A percentile compares a stretch with the other conserved stretches of the same genome.
Conservation (phyloP, 2,329 filamentous ascomycete genomes). For the Epichloe amarillans region DNA sequence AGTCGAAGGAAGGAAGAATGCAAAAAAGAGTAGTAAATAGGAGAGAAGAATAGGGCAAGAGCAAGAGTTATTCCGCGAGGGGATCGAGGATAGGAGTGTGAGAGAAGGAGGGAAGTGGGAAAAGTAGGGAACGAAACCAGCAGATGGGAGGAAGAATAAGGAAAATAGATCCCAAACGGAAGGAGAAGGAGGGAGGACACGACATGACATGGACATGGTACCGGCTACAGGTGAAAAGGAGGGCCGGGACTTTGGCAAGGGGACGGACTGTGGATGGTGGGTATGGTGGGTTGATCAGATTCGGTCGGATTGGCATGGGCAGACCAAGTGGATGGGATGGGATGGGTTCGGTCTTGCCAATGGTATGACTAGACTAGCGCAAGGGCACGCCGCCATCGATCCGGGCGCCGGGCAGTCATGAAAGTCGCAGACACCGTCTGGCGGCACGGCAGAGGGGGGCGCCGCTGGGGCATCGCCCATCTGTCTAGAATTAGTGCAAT, state of each 20-base stretch:
- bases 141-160: slow-evolving; percentile 6
- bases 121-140: slow-evolving; percentile 4
- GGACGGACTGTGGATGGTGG: background rate
- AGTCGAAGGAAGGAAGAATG: background rate
- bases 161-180: slow-evolving; percentile 6
- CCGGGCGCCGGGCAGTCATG: slow-evolving; percentile 1
- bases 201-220: slow-evolving; percentile 5
- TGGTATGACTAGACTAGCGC: slow-evolving; percentile 7
- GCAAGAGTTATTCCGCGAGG: background rate
- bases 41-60: slow-evolving; percentile 1
- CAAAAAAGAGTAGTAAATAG: background rate
- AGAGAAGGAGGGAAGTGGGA: slow-evolving; percentile 3
- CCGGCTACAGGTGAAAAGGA: slow-evolving; percentile 4
- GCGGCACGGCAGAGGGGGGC: background rate
- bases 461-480: background rate
- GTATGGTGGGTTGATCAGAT: slow-evolving; percentile 3
- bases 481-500: background rate
- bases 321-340: background rate
- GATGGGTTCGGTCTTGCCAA: slow-evolving; percentile 4
- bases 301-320: slow-evolving; percentile 5
- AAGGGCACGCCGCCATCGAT: slow-evolving; percentile 7
- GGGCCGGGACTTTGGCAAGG: slow-evolving; percentile 6
- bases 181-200: slow-evolving; percentile 4
- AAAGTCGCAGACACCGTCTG: slow-evolving; percentile 1
- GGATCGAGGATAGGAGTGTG: background rate